phyloP scores from a whole-genome alignment of 2,329 filamentous ascomycete genomes.

The Pseudogymnoascus sp. region DNA sequence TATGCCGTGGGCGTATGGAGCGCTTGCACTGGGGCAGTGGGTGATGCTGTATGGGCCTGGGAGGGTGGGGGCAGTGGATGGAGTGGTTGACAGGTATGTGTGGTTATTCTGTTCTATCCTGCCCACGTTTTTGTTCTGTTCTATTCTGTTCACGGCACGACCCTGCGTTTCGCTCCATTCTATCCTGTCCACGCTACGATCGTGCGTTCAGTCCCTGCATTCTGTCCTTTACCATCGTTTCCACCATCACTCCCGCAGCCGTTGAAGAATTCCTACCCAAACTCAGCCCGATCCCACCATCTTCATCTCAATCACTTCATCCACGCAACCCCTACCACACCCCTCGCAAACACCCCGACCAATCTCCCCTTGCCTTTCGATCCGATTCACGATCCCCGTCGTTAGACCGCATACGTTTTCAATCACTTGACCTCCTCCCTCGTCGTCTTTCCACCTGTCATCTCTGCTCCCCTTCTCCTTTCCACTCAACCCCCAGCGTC shows the following conservation, averaged over 20 bases:
- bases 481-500: neutral
- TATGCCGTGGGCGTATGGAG: constrained; percentile 85
- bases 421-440: constrained; percentile 49
- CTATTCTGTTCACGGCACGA: neutral
- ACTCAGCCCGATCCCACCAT: neutral
- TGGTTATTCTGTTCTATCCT: constrained; percentile 14
- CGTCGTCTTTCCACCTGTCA: constrained; percentile 46
- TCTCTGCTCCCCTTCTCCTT: constrained; percentile 50
- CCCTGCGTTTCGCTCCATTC: neutral
- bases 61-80: constrained; percentile 63
- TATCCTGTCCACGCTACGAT: no score
- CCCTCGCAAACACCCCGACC: neutral
- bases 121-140: neutral
- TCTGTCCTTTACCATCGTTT: neutral
- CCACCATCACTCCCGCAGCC: neutral
- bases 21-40: constrained; percentile 69
- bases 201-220: neutral
- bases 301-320: constrained; percentile 2
- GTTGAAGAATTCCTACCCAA: neutral
- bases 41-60: constrained; percentile 66
- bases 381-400: constrained; percentile 12
- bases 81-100: constrained; percentile 84
- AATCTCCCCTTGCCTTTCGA: constrained; percentile 13
- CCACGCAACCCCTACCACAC: neutral
- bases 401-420: constrained; percentile 45